phyloP scores from a whole-genome alignment of 2,329 filamentous ascomycete genomes.

The Calonectria pauciramosa region DNA sequence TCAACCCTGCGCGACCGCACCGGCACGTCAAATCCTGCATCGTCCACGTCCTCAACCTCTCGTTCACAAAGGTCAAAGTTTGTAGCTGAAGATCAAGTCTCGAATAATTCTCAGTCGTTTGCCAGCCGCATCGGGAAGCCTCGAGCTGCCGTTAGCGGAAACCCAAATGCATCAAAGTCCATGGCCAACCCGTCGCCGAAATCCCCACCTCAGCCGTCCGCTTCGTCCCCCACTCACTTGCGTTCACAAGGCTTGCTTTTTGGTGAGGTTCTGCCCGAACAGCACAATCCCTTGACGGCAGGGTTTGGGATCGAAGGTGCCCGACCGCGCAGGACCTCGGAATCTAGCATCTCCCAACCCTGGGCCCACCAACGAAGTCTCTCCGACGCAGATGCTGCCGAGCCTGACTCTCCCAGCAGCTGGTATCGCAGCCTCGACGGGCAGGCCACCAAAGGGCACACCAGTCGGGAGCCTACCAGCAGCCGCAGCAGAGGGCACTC shows the following conservation, averaged over 20 bases:
- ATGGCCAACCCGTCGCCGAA: slow-evolving; percentile 51
- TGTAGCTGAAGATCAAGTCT: slow-evolving; percentile 64
- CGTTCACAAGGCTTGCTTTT: slow-evolving; percentile 73
- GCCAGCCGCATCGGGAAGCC: slow-evolving; percentile 71
- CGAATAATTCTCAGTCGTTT: slow-evolving; percentile 70
- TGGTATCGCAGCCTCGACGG: slow-evolving; percentile 68
- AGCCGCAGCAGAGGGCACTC: slow-evolving; percentile 53
- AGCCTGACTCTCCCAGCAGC: slow-evolving; percentile 75
- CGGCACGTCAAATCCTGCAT: slow-evolving; percentile 36
- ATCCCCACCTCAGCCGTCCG: slow-evolving; percentile 50
- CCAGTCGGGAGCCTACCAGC: slow-evolving; percentile 38
- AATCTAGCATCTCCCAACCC: slow-evolving; percentile 74
- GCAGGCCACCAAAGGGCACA: slow-evolving; percentile 37
- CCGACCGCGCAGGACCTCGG: slow-evolving; percentile 75
- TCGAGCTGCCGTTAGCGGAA: slow-evolving; percentile 51
- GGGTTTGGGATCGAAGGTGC: slow-evolving; percentile 72
- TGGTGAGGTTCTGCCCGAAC: slow-evolving; percentile 78
- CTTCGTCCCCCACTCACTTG: slow-evolving; percentile 50
- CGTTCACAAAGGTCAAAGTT: slow-evolving; percentile 62
- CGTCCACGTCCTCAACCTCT: slow-evolving; percentile 44
- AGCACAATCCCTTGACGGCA: slow-evolving; percentile 64
- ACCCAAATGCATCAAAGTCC: slow-evolving; percentile 52
- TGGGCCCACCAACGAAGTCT: slow-evolving; percentile 65
- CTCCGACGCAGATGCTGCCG: slow-evolving; percentile 68
- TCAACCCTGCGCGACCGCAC: slow-evolving; percentile 55